phyloP scores from a whole-genome alignment of 1,284 basidiomycete genomes.

The Coniophora puteana region DNA sequence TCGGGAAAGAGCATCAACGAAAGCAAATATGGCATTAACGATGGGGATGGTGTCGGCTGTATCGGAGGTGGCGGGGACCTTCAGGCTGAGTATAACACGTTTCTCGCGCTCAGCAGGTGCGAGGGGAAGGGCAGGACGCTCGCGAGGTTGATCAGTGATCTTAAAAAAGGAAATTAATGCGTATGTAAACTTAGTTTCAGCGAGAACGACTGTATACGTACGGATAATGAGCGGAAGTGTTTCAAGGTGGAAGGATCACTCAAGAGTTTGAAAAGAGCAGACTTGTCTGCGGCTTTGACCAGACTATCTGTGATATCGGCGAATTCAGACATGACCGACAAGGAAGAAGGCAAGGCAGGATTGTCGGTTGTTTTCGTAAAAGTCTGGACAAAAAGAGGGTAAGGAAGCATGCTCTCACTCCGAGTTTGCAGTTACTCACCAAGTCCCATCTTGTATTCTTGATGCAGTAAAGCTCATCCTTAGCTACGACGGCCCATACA shows the following conservation, averaged over 20 bases:
- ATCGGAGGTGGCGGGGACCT: constrained; percentile 48
- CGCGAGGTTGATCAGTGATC: constrained; percentile 82
- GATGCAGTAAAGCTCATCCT: constrained; percentile 69
- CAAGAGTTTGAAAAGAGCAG: constrained; percentile 56
- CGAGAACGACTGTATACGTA: constrained; percentile 33
- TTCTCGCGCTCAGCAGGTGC: constrained; percentile 53
- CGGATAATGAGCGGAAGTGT: constrained; percentile 75
- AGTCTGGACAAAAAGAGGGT: constrained; percentile 40
- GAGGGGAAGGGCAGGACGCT: constrained; percentile 56
- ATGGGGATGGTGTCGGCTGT: constrained; percentile 53
- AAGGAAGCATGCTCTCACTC: neutral
- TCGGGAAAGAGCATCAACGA: constrained; percentile 67
- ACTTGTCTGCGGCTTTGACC: constrained; percentile 53
- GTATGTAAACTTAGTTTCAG: constrained; percentile 5
- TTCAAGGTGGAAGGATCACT: constrained; percentile 62
- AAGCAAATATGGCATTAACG: constrained; percentile 64
- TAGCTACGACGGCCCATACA: constrained; percentile 81
- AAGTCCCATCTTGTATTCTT: constrained; percentile 81
- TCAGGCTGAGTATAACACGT: constrained; percentile 68
- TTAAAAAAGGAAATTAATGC: constrained; percentile 21
- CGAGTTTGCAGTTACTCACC: constrained; percentile 53
- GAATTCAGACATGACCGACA: constrained; percentile 79
- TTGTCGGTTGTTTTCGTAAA: constrained; percentile 79
- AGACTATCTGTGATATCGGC: constrained; percentile 79
- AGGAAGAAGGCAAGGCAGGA: constrained; percentile 48